Base-by-base conservation (phyloP, 257 asterid species). In the Gentiana straminea region DNA sequence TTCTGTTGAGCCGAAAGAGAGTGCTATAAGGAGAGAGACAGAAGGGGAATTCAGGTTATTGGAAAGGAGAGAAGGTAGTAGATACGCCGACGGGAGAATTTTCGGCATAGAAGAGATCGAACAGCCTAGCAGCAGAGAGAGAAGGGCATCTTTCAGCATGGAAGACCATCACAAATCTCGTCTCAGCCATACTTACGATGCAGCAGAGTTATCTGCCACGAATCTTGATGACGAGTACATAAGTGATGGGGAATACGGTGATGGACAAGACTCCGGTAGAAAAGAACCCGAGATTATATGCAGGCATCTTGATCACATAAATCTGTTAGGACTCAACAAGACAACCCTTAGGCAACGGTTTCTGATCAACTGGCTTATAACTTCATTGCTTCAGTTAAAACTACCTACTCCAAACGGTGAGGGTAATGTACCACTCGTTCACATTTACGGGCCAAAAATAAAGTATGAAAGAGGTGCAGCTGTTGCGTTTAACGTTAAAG, bases 391-490 rank as follows among this genome's bases (percentile, higher is more conserved):
- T 64, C 98, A 88, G 46, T 54, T 91, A 56, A 81, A 90, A 63
- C 67, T 91, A 64, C 81, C 93, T 36, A 58, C 80, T 62, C 58
- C 77, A 12, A 66, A 62, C 12, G 86, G 79, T 5, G 72, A 67
- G 51, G 87, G 75, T 13, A 64, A 70, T 35, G 63, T 63, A 1
- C 83, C 92, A 6, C 93, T 91, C 2, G 92, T 87, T 57, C 93
- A 84, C 65, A 91, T 91, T 33, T 91, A 91, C 4, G 98, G 98
- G 54, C 98, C 98, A 1, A 91, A 91, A 70, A 91, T 91, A 13
- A 91, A 91, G 49, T 91, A 91, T 15, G 96, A 91, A 67, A 77
- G 98, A 74, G 98, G 98, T 1, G 96, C 98, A 13, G 78, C 98
- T 35, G 86, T 91, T 38, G 97, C 98, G 0, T 91, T 91, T 65